These are phyloP conservation scores for Petunia axillaris DNA, from an alignment of 257 asterid species.

Conservation along the genomic window DNA sequence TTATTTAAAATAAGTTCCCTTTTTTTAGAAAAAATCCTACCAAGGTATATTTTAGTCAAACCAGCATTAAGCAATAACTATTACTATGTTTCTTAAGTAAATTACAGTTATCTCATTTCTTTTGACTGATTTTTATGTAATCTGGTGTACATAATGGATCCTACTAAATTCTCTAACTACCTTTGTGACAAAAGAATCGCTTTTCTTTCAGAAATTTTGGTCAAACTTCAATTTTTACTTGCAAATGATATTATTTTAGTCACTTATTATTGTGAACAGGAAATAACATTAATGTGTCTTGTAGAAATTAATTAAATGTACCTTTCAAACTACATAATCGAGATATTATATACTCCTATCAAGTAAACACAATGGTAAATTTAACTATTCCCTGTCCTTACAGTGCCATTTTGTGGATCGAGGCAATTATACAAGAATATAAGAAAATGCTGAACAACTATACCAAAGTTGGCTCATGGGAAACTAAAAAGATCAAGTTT, in stretches of 20 bases:
- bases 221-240: background rate
- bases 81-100: background rate
- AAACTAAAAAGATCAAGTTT: background rate
- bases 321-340: too few relatives aligned
- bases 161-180: background rate
- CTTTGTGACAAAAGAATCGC: background rate
- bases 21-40: background rate
- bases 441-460: background rate
- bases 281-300: background rate
- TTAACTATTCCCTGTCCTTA: background rate
- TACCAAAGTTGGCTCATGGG: background rate
- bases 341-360: too few relatives aligned
- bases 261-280: background rate
- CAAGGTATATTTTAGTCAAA: background rate
- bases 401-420: background rate
- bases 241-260: background rate
- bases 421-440: background rate
- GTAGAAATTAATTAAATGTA: too few relatives aligned
- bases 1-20: background rate
- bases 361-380: background rate
- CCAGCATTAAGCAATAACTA: background rate
- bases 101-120: background rate
- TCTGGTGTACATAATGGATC: background rate
- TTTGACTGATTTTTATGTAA: background rate
- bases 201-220: background rate